Base-by-base conservation (phyloP, 129 eudicot species). In the Pseudognaphalium luteoalbum region DNA sequence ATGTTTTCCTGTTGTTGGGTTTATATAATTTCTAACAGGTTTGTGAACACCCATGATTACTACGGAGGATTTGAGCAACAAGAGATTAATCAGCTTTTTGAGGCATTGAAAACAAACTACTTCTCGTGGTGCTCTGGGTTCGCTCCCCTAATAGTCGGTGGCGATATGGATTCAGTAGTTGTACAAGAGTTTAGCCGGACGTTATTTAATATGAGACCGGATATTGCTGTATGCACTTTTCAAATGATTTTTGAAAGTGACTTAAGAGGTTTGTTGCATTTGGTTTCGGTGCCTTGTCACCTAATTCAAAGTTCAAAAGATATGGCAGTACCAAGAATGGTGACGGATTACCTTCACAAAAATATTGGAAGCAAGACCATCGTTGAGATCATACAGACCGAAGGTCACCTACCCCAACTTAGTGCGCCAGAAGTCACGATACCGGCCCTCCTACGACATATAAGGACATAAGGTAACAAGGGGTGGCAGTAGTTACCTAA, bases 161-260 rank as follows among this genome's bases (percentile, higher is more conserved):
- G 79, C 0, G 91, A 87, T 77, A 72, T 87, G 22, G 69, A 64
- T 7, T 81, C 87, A 2, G 80, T 73, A 12, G 87, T 78, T 28
- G 83, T 86, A 33, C 78, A 51, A 7, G 90, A 86, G 62, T 80
- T 83, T 71, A 86, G 87, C 80, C 63, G 87, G 29, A 86, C 83
- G 1, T 66, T 83, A 8, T 86, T 86, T 73, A 86, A 86, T 77
- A 86, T 80, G 87, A 82, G 89, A 71, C 89, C 87, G 6, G 89
- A 86, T 50, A 86, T 86, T 7, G 63, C 89, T 7, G 70, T 83
- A 7, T 79, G 78, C 65, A 78, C 34, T 9, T 79, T 75, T 10
- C 39, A 80, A 20, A 82, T 81, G 32, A 81, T 82, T 28, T 86
- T 82, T 68, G 69, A 76, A 34, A 64, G 87, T 60, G 87, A 86